These are phyloP conservation scores for Selaginella moellendorffii DNA, from an alignment of 75 land plant species.

Conservation along the genomic window DNA sequence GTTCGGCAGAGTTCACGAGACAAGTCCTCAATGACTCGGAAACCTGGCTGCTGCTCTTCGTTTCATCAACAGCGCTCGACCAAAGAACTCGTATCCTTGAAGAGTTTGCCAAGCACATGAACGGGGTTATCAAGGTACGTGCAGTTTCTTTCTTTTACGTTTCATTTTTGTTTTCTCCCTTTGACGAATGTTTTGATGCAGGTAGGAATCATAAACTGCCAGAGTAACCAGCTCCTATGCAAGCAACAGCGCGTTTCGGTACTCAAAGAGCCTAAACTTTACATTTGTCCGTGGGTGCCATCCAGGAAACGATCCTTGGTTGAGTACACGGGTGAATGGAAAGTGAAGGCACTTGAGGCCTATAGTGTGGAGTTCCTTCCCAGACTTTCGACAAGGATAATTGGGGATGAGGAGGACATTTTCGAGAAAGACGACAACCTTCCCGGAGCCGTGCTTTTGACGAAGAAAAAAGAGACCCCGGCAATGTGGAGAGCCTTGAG, in stretches of 20 bases:
- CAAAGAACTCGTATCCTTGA: constrained; percentile 35
- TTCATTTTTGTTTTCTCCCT: constrained; percentile 1
- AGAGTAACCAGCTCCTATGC: constrained; percentile 41
- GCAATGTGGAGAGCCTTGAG: constrained; percentile 69
- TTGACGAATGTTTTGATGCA: constrained; percentile 13
- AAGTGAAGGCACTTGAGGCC: constrained; percentile 33
- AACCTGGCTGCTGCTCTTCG: constrained; percentile 57
- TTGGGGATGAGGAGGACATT: constrained; percentile 20
- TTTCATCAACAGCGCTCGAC: constrained; percentile 21
- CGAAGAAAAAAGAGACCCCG: constrained; percentile 65
- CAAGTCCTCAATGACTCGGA: constrained; percentile 41
- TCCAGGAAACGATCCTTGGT: constrained; percentile 38
- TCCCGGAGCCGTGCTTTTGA: constrained; percentile 50
- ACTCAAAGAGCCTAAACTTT: constrained; percentile 29
- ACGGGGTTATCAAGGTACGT: constrained; percentile 59
- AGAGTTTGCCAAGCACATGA: constrained; percentile 39
- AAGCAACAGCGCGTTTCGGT: constrained; percentile 36
- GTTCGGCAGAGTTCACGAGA: constrained; percentile 30
- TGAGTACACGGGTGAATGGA: constrained; percentile 47
- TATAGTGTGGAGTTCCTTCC: constrained; percentile 61
- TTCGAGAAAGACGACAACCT: constrained; percentile 13
- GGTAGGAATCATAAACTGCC: constrained; percentile 74
- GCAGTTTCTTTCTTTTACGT: background rate
- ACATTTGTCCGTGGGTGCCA: constrained; percentile 44
- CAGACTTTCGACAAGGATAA: constrained; percentile 44